Conservation (phyloP, 2,329 filamentous ascomycete genomes). For the Paecilomyces dactylethromorphus region DNA sequence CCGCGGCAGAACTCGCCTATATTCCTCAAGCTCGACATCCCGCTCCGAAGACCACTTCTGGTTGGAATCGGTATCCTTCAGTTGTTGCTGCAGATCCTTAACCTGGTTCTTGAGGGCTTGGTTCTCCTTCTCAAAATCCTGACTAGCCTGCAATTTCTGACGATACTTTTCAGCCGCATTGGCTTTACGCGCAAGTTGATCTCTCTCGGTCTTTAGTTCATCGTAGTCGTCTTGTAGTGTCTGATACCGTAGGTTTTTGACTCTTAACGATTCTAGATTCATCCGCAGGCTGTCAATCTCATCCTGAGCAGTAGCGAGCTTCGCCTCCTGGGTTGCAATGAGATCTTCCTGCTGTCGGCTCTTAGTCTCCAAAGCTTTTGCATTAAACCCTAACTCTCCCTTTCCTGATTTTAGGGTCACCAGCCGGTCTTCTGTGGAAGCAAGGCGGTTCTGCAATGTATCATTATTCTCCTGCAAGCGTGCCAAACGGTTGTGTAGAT, state of each 20-base stretch:
- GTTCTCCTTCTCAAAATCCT: constrained; percentile 45
- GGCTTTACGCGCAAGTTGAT: constrained; percentile 40
- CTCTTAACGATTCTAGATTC: constrained; percentile 37
- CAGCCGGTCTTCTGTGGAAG: constrained; percentile 43
- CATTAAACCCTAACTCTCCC: constrained; percentile 41
- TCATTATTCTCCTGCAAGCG: constrained; percentile 48
- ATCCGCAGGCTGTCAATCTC: constrained; percentile 39
- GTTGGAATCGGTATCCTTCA: constrained; percentile 39
- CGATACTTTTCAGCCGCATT: constrained; percentile 45
- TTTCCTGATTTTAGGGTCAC: constrained; percentile 47
- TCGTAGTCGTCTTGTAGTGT: constrained; percentile 45
- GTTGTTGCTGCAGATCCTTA: constrained; percentile 39
- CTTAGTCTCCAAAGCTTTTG: constrained; percentile 41
- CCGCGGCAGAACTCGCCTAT: constrained; percentile 38
- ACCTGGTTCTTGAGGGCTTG: constrained; percentile 40
- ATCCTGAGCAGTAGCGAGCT: constrained; percentile 49
- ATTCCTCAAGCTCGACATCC: constrained; percentile 37
- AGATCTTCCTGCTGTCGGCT: constrained; percentile 60
- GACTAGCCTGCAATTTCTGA: constrained; percentile 43
- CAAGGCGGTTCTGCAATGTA: constrained; percentile 37
- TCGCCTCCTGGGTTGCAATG: constrained; percentile 63
- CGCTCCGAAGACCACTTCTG: constrained; percentile 34
- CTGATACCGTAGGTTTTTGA: constrained; percentile 40
- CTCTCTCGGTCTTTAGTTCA: constrained; percentile 41
- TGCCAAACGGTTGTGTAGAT: constrained; percentile 56